Conservation (phyloP, 2,329 filamentous ascomycete genomes). For the Canariomyces notabilis region DNA sequence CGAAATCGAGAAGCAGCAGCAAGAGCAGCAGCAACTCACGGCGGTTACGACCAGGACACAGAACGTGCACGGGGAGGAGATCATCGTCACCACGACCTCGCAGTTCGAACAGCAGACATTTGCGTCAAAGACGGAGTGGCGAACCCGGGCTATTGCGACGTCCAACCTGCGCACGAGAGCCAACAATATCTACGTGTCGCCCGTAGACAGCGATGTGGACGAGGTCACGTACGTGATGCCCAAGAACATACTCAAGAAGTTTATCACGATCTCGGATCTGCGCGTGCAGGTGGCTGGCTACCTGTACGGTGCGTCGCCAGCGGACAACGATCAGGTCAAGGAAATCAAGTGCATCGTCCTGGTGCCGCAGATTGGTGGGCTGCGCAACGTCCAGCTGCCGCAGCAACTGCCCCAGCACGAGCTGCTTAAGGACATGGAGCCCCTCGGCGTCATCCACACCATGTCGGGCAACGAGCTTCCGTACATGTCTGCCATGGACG, state of each 20-base stretch:
- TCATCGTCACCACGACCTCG: conserved; percentile 96
- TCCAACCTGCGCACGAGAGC: conserved; percentile 89
- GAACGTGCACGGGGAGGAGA: conserved; percentile 94
- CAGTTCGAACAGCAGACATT: conserved; percentile 98
- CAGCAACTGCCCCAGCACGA: conserved; percentile 89
- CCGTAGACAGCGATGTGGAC: conserved; percentile 85
- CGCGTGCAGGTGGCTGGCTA: conserved; percentile 96
- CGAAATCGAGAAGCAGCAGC: conserved; percentile 97
- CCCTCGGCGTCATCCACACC: conserved; percentile 91
- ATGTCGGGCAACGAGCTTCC: conserved; percentile 89
- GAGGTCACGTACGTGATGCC: conserved; percentile 97
- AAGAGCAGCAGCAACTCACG: conserved; percentile 93
- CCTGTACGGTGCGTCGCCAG: conserved; percentile 85
- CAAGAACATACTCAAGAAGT: conserved; percentile 96
- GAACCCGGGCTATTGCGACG: conserved; percentile 91
- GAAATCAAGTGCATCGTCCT: conserved; percentile 96
- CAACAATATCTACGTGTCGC: conserved; percentile 98
- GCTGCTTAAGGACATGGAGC: conserved; percentile 79
- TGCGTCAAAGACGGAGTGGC: conserved; percentile 98
- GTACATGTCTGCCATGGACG: conserved; percentile 93
- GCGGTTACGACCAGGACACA: conserved; percentile 98
- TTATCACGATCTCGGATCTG: conserved; percentile 95
- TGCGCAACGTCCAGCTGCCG: conserved; percentile 85
- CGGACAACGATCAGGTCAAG: conserved; percentile 95
- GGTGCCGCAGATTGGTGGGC: conserved; percentile 92